These are phyloP conservation scores for Jatropha podagrica DNA, from an alignment of 441 rosid species.

Conservation along the genomic window DNA sequence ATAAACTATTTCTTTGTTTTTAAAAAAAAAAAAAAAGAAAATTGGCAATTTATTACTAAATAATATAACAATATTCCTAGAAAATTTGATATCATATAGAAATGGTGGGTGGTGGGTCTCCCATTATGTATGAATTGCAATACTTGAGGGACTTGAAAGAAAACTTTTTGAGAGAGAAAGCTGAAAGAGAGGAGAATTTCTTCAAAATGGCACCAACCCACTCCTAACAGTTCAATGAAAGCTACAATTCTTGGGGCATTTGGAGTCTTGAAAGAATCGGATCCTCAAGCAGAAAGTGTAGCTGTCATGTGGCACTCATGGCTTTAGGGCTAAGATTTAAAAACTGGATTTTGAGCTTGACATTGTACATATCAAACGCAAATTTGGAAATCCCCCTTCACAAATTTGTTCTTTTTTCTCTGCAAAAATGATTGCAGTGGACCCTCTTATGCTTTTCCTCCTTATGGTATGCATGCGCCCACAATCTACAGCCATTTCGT, in stretches of 20 bases:
- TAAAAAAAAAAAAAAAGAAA: no score
- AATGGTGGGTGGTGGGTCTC: not conserved
- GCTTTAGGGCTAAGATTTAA: not conserved
- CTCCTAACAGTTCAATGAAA: slow-evolving; percentile 16
- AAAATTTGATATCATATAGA: not conserved
- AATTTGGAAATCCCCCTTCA: not conserved
- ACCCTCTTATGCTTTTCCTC: not conserved
- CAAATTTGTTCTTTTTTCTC: not conserved
- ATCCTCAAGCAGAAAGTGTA: not conserved
- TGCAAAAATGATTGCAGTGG: not conserved
- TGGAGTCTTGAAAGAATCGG: not conserved
- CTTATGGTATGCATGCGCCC: slow-evolving; percentile 9
- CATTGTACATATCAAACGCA: no score
- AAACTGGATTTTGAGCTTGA: not conserved
- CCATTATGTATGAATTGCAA: not conserved
- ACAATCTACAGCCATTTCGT: not conserved
- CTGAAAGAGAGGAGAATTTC: not conserved
- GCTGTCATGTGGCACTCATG: slow-evolving; percentile 1
- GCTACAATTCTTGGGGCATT: not conserved
- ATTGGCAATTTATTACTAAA: no score
- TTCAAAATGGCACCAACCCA: slow-evolving; percentile 25
- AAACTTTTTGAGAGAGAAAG: not conserved
- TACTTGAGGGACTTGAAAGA: not conserved
- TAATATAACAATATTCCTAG: no score
- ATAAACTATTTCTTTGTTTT: no score